Conservation (phyloP, 352 stramenopile genomes). For the Pythium folliculosum region DNA sequence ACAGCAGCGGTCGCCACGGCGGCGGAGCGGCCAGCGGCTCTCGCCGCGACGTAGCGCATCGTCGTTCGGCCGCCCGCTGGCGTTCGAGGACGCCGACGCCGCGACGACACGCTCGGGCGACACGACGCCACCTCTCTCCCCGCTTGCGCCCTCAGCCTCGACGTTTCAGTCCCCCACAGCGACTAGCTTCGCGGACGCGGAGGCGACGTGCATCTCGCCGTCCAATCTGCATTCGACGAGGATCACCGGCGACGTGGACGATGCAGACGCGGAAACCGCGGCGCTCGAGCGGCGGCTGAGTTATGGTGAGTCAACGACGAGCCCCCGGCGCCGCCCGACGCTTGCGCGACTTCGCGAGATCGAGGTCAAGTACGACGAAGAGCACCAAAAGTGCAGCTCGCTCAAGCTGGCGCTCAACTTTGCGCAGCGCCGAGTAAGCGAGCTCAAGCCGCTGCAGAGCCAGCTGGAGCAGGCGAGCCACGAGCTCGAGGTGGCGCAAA, state of each 20-base stretch:
- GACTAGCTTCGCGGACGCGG: neutral
- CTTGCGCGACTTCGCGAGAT: constrained; percentile 32
- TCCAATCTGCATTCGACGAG: neutral
- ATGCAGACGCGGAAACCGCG: neutral
- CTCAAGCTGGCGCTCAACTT: constrained; percentile 55
- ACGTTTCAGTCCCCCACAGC: constrained; percentile 1
- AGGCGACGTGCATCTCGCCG: neutral
- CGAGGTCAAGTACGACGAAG: constrained; percentile 54
- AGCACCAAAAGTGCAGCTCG: constrained; percentile 41
- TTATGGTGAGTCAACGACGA: constrained; percentile 6
- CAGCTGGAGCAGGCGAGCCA: constrained; percentile 38
- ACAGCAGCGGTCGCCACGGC: constrained; percentile 18
- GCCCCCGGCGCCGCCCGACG: constrained; percentile 17
- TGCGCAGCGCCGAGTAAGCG: constrained; percentile 51
- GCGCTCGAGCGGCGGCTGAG: constrained; percentile 4
- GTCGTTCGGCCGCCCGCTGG: neutral
- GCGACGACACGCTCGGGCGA: neutral
- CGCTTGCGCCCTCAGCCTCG: neutral
- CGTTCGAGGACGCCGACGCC: constrained; percentile 12
- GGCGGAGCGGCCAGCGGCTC: constrained; percentile 4
- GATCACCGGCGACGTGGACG: neutral
- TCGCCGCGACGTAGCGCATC: constrained; percentile 4
- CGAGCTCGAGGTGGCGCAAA: constrained; percentile 36
- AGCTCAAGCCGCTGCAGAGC: constrained; percentile 48
- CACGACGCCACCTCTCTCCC: neutral